Percentiles rank a stretch among this genome's conserved stretches.
These are phyloP conservation scores for Coleophoma crateriformis DNA, from an alignment of 2,329 filamentous ascomycete genomes.

Conservation along the genomic window DNA sequence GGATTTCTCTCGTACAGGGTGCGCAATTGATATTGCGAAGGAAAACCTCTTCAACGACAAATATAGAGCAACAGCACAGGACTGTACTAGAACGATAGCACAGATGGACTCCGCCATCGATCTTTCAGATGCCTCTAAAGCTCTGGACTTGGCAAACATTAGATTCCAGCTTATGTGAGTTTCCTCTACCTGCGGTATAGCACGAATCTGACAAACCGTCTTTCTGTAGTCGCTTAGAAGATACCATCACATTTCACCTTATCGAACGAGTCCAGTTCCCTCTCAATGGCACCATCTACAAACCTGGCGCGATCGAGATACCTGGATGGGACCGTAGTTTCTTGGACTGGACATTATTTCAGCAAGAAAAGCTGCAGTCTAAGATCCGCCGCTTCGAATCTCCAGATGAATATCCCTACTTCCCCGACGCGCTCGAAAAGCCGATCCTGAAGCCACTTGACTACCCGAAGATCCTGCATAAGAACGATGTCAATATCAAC, in stretches of 20 bases:
- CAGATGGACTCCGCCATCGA: constrained; percentile 89
- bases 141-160: constrained; percentile 85
- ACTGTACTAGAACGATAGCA: constrained; percentile 1
- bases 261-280: constrained; percentile 99
- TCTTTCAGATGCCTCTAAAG: constrained; percentile 76
- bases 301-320: constrained; percentile 71
- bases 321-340: constrained; percentile 71
- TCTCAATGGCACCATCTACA: constrained; percentile 83
- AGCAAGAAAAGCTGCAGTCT: constrained; percentile 88
- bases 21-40: no score
- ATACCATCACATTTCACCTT: constrained; percentile 94
- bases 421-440: constrained; percentile 70
- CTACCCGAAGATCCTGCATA: constrained; percentile 84
- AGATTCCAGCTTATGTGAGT: constrained; percentile 87
- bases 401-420: constrained; percentile 97
- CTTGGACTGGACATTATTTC: constrained; percentile 87
- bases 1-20: no score
- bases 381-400: constrained; percentile 91
- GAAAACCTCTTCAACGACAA: no score
- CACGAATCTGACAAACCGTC: constrained; percentile 3
- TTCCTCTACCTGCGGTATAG: neutral
- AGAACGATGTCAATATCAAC: constrained; percentile 89
- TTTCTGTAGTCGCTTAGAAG: constrained; percentile 74
- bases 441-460: constrained; percentile 83
- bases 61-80: neutral